Evolutionary conservation across 2,329 filamentous ascomycete species (phyloP).

Genomic region (Fusarium brevicatenulatum): DNA sequence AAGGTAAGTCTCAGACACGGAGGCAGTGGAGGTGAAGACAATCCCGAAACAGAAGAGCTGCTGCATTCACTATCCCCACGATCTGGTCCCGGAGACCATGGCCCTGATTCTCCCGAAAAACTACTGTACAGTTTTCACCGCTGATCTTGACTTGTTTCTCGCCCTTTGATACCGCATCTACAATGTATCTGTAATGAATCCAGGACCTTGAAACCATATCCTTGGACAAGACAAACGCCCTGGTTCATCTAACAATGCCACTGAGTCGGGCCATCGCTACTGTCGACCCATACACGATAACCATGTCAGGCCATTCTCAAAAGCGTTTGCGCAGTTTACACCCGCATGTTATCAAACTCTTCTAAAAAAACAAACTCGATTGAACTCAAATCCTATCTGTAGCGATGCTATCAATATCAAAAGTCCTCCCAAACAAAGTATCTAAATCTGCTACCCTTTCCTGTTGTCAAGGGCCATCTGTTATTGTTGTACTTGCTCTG

Average conservation of each 20-base stretch:
- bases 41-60: not conserved
- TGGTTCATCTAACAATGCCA: not conserved
- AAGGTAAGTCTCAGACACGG: not conserved
- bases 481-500: conserved; percentile 24
- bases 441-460: conserved; percentile 46
- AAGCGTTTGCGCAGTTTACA: no score
- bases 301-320: not conserved
- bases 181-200: not conserved
- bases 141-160: conserved; percentile 13
- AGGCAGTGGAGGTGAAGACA: not conserved
- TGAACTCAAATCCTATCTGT: conserved; percentile 1
- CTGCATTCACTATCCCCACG: conserved; percentile 1
- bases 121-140: conserved; percentile 37
- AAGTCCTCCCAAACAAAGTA: conserved; percentile 31
- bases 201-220: not conserved
- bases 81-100: conserved; percentile 8
- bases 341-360: not conserved
- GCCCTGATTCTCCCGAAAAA: conserved; percentile 40
- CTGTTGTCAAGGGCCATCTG: conserved; percentile 39
- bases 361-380: not conserved
- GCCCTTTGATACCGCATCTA: not conserved
- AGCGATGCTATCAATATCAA: conserved; percentile 17
- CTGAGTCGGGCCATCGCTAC: not conserved
- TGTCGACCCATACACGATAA: not conserved
- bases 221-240: not conserved